phyloP scores from a whole-genome alignment of 495 filamentous ascomycete genomes.

The Clavariopsis aquatica region DNA sequence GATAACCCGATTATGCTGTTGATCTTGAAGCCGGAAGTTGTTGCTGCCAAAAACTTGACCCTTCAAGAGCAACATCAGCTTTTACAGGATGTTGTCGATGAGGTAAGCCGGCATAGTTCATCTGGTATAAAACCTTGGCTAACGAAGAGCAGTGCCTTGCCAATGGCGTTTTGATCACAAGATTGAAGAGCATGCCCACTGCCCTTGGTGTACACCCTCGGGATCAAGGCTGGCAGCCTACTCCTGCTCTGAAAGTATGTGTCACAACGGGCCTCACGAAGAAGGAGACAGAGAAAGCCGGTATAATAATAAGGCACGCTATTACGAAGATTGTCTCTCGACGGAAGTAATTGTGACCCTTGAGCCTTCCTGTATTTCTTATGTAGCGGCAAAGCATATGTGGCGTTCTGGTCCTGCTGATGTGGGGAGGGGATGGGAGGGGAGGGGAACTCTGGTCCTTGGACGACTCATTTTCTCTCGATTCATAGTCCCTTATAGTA shows the following conservation, averaged over 20 bases:
- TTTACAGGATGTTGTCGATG: constrained; percentile 88
- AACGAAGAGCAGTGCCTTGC: constrained; percentile 52
- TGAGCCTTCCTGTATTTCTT: background rate
- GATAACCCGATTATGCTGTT: constrained; percentile 89
- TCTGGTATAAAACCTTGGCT: constrained; percentile 35
- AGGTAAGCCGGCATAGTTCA: constrained; percentile 58
- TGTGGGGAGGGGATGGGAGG: no score
- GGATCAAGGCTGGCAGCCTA: constrained; percentile 58
- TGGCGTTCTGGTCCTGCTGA: no score
- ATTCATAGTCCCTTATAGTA: background rate
- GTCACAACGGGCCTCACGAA: constrained; percentile 81
- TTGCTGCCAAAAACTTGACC: constrained; percentile 66
- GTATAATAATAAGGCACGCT: constrained; percentile 82
- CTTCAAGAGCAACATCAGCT: constrained; percentile 78
- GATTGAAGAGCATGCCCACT: constrained; percentile 74
- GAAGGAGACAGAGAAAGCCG: constrained; percentile 94
- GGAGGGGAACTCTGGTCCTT: no score
- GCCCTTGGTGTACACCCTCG: constrained; percentile 61
- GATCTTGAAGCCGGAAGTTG: constrained; percentile 79
- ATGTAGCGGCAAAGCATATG: constrained; percentile 6
- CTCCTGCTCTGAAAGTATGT: constrained; percentile 86
- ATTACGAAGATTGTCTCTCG: constrained; percentile 82
- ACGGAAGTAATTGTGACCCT: constrained; percentile 46
- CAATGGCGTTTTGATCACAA: constrained; percentile 84
- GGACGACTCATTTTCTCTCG: background rate